Evolutionary conservation across 257 asterid genomes (phyloP).

Genomic region (Capsicum baccatum): DNA sequence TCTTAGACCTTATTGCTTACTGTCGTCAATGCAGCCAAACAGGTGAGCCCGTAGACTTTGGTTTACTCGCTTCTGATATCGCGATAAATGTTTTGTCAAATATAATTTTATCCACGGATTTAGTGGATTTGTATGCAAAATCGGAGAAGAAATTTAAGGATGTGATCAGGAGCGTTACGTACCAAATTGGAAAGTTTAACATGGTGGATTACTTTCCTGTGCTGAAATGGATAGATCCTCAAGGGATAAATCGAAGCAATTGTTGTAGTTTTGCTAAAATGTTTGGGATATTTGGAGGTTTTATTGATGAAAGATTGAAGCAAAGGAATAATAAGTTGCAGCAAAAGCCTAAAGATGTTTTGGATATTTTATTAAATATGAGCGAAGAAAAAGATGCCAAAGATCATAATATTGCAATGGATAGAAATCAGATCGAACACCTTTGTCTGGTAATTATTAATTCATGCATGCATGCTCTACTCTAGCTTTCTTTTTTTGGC

Average conservation of each 20-base stretch:
- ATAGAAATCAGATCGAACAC: slow-evolving; percentile 4
- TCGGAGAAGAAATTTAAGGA: slow-evolving; percentile 69
- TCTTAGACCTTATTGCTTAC: slow-evolving; percentile 61
- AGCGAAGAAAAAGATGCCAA: not conserved
- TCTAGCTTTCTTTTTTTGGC: no score
- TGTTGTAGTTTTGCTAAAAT: slow-evolving; percentile 42
- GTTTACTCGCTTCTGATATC: slow-evolving; percentile 58
- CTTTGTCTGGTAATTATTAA: not conserved
- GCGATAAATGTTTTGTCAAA: slow-evolving; percentile 57
- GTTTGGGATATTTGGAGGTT: slow-evolving; percentile 39
- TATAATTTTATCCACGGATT: slow-evolving; percentile 56
- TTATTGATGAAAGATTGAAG: slow-evolving; percentile 53
- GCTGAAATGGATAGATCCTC: slow-evolving; percentile 58
- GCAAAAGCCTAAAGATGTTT: not conserved
- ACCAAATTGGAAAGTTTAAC: slow-evolving; percentile 5
- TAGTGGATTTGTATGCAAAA: slow-evolving; percentile 55
- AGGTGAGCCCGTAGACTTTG: slow-evolving; percentile 57
- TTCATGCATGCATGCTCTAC: not conserved
- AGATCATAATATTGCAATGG: not conserved
- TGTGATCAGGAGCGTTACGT: not conserved
- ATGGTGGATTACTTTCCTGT: slow-evolving; percentile 54
- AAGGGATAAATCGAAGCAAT: slow-evolving; percentile 58
- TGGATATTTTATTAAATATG: slow-evolving; percentile 11
- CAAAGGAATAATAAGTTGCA: slow-evolving; percentile 26
- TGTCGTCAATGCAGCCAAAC: slow-evolving; percentile 48